A percentile compares a stretch with the other conserved stretches of the same genome.
Conservation (phyloP, 345 rosid genomes). For the Corchorus olitorius region DNA sequence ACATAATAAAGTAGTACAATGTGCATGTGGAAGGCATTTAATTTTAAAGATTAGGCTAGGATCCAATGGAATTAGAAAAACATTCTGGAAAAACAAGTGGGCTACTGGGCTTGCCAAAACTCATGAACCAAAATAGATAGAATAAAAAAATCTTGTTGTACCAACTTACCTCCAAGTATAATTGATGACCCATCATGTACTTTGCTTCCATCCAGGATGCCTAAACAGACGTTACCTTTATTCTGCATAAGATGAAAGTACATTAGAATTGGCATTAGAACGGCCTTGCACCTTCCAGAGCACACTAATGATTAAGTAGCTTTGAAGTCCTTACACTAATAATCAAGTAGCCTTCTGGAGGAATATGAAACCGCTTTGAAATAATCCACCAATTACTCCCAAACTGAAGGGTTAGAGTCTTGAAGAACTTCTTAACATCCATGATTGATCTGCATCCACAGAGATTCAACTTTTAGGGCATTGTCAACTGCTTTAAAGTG, state of each 20-base stretch:
- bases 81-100: background rate
- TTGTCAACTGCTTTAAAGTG: background rate
- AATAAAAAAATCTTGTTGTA: background rate
- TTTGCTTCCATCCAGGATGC: slow-evolving; percentile 86
- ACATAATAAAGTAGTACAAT: background rate
- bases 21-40: background rate
- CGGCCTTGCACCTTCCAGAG: background rate
- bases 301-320: background rate
- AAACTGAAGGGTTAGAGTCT: slow-evolving; percentile 77
- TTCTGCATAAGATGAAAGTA: slow-evolving; percentile 46
- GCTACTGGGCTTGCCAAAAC: background rate
- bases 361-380: slow-evolving; percentile 59
- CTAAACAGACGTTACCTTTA: slow-evolving; percentile 83
- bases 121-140: background rate
- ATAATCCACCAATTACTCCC: slow-evolving; percentile 91
- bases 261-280: background rate
- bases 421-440: slow-evolving; percentile 67
- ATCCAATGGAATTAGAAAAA: background rate
- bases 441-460: slow-evolving; percentile 54
- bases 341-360: slow-evolving; percentile 82
- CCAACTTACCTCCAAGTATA: slow-evolving; percentile 76
- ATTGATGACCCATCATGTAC: slow-evolving; percentile 77
- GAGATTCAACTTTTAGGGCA: slow-evolving; percentile 2
- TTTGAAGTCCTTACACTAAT: slow-evolving; percentile 56
- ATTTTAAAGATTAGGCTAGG: background rate